Base-by-base conservation (phyloP, 495 filamentous ascomycete genomes). In the Amphirosellinia nigrospora region DNA sequence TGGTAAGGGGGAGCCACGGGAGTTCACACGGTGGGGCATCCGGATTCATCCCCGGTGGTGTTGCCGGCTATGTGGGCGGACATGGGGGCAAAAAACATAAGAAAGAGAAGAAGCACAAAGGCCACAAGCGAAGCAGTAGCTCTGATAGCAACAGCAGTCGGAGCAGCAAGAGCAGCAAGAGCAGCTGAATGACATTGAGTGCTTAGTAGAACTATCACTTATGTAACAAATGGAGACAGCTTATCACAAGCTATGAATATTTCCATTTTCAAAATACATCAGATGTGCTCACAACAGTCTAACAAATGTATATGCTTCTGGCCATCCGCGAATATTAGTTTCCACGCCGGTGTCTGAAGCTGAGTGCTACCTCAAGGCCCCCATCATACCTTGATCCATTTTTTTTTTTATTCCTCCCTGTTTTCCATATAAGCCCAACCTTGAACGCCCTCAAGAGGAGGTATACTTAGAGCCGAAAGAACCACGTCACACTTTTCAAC, bases 1-100 rank as follows among this genome's bases (percentile, higher is more conserved):
- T 0, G 62, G 62, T 2, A 68, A 72, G 28, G 66, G 66, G 36
- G 11, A 66, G 67, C 36, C 65, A 74, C 53, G 70, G 68, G 3
- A 68, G 60, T 5, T 4, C 58, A 4, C 55, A 63, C 34, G 66
- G 66, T 9, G 56, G 39, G 9, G 45, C 15, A 23, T 66, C 74
- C 32, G 70, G 38, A 10, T 69, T 68, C 32, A 58, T 66, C 1
- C 70, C 74, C 5, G 71, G 66, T 0, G 69, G 71, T 36, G 19
- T 72, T 48, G 55, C 23, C 55, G 34, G 72, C 32, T 71, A 71
- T 15, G 72, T 66, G 13, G 67, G 52, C 0, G 74, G 70, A 2
- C 75, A 74, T 30, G 72, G 56, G 7, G 71, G 21, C 26, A 78
- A 78, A 64, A 75, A 75, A 65, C 68, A 78, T 38, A 78, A 78